These are phyloP conservation scores for Neurospora hispaniola DNA, from an alignment of 495 filamentous ascomycete species.

Conservation along the genomic window DNA sequence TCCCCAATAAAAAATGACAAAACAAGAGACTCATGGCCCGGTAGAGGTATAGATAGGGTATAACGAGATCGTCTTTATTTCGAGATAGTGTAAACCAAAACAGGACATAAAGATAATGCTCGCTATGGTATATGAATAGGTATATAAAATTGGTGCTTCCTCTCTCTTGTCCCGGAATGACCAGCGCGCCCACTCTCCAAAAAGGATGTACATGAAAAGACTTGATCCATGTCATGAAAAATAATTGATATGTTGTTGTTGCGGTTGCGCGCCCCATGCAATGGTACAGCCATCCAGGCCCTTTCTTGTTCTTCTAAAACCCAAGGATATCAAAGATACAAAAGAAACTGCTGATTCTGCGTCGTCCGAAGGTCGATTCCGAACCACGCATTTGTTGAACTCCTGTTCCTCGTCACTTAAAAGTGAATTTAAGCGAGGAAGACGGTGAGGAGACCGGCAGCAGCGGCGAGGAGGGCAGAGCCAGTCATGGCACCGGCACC, in stretches of 20 bases:
- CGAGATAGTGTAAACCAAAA: background rate
- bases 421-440: slow-evolving; percentile 38
- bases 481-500: slow-evolving; percentile 34
- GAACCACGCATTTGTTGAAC: background rate
- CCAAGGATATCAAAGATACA: background rate
- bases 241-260: background rate
- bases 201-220: background rate
- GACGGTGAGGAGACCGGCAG: slow-evolving; percentile 40
- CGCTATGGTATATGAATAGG: background rate
- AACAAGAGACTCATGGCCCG: background rate
- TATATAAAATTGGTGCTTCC: background rate
- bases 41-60: background rate
- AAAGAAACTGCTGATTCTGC: background rate
- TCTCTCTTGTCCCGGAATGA: background rate
- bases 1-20: background rate
- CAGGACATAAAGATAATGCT: background rate
- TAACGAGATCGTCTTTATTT: background rate
- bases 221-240: background rate
- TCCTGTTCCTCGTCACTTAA: background rate
- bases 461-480: slow-evolving; percentile 37
- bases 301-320: background rate
- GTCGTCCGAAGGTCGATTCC: background rate
- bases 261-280: background rate
- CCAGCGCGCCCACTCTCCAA: background rate
- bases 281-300: background rate